Evolutionary conservation across 106 monocot genomes (phyloP), one percentile per base, ranked within the genome.

Genomic region (Dendrobium huoshanense): DNA sequence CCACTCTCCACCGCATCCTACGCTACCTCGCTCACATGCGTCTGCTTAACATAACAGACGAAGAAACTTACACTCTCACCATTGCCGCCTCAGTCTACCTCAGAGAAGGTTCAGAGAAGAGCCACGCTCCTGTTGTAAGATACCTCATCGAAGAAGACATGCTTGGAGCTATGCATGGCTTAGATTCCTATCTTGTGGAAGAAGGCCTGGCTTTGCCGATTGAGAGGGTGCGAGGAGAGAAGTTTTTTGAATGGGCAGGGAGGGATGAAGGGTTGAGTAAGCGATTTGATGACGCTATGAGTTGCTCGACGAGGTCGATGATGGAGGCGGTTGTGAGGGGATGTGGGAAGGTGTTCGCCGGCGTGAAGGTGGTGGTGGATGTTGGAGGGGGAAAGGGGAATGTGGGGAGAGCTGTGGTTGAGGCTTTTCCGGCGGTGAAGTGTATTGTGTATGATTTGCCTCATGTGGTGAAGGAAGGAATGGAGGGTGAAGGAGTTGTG

Each of bases 331-430:
- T 78, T 29, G 40, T 78, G 16, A 20, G 7, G 20, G 47, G 40
- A 67, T 65, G 31, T 22, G 22, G 19, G 70, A 59, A 11, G 58
- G 58, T 45, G 74, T 79, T 79, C 13, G 18, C 18, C 24, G 80
- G 80, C 40, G 20, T 85, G 55, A 18, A 7, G 17, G 51, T 67
- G 40, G 11, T 85, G 55, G 85, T 85, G 77, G 85, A 85, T 49
- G 80, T 81, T 10, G 85, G 85, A 0, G 85, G 85, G 9, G 85
- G 85, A 5, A 42, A 0, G n/a, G 80, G 85, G 5, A 31, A 65
- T 18, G 18, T 72, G 55, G 77, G 70, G 44, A 41, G 29, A 51
- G 75, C 75, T 3, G 72, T 85, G 7, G 55, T 29, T 18, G 41
- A 51, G 54, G 80, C 67, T 19, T 77, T 77, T 76, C 81, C 85